Conservation (phyloP, 495 filamentous ascomycete genomes). For the Podospora anserina region DNA sequence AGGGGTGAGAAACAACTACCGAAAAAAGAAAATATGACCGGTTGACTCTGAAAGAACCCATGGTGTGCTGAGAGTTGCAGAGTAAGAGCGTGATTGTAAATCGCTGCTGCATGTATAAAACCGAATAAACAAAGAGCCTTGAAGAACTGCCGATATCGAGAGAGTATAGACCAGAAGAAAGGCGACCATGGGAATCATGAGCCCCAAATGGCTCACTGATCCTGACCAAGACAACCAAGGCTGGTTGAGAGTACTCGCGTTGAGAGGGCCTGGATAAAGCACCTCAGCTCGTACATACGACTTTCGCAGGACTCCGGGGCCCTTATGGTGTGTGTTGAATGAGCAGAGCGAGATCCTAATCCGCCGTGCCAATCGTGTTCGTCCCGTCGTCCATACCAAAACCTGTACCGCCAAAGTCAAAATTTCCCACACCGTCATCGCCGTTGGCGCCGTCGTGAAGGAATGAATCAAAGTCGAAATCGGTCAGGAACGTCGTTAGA, state of each 20-base stretch:
- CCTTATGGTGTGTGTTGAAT: not conserved
- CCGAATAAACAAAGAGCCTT: not conserved
- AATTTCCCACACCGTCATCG: constrained; percentile 45
- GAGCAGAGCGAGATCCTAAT: constrained; percentile 36
- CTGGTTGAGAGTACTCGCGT: not conserved
- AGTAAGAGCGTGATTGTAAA: not conserved
- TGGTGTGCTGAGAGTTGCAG: not conserved
- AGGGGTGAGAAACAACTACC: not conserved
- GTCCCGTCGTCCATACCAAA: constrained; percentile 47
- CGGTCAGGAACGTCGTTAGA: constrained; percentile 72
- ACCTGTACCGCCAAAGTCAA: constrained; percentile 30
- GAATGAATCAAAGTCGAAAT: constrained; percentile 97
- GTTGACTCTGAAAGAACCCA: not conserved
- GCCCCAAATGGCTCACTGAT: not conserved
- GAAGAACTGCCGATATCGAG: constrained; percentile 7
- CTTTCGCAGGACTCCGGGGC: not conserved
- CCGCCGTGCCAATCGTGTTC: constrained; percentile 45
- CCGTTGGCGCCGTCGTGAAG: constrained; percentile 51
- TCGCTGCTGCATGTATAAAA: not conserved
- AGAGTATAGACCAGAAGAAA: constrained; percentile 10
- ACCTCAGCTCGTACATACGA: not conserved
- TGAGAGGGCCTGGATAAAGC: not conserved
- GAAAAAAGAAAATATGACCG: not conserved
- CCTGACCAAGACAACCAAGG: not conserved
- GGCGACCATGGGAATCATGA: not conserved